Percentiles rank a stretch among this genome's conserved stretches.
Conservation (phyloP, 2,329 filamentous ascomycete species). For the Trichoderma sp. region DNA sequence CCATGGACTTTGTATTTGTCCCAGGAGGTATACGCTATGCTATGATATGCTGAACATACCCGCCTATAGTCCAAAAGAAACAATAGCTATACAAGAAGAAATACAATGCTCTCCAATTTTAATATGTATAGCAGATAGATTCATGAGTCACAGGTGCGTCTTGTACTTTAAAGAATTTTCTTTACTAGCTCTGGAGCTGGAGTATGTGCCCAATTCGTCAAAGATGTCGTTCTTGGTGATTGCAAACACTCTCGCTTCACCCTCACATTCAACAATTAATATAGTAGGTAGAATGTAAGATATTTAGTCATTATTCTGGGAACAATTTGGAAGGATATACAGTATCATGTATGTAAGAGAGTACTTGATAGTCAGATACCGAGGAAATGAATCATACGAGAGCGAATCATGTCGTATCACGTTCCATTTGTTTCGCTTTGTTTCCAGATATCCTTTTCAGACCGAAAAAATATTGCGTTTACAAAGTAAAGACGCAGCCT, state of each 20-base stretch:
- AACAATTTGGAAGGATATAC: background rate
- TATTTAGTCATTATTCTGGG: background rate
- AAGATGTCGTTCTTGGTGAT: background rate
- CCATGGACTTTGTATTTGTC: background rate
- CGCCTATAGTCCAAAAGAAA: background rate
- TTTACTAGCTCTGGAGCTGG: background rate
- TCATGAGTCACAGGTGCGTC: background rate
- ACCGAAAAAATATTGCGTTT: background rate
- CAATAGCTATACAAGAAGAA: background rate
- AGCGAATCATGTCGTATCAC: background rate
- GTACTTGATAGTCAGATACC: background rate
- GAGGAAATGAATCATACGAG: background rate
- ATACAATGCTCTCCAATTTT: background rate
- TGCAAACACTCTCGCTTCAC: background rate
- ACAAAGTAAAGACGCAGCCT: background rate
- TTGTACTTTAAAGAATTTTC: background rate
- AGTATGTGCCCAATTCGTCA: background rate
- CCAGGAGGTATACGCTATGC: background rate
- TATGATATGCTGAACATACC: background rate
- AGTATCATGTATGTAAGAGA: background rate
- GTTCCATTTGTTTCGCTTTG: background rate
- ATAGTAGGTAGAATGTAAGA: background rate
- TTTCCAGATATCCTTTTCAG: background rate
- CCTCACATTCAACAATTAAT: background rate
- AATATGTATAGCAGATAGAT: background rate